These are phyloP conservation scores for Rosa multiflora DNA, from an alignment of 306 rosid species.

Conservation along the genomic window DNA sequence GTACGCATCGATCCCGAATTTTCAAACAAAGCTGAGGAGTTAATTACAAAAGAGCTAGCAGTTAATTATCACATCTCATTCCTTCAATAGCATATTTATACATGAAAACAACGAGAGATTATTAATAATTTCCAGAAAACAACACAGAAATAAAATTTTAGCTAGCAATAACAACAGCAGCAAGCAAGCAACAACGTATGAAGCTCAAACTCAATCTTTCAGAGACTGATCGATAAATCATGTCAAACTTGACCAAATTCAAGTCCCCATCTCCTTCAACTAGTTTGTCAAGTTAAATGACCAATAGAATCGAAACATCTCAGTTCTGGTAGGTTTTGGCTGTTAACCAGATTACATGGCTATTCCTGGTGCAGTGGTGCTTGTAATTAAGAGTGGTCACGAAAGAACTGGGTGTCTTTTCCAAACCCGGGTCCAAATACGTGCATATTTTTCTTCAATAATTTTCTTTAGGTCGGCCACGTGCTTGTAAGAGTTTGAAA, in stretches of 20 bases:
- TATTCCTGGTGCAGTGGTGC: neutral
- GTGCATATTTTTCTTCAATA: no score
- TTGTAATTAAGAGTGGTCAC: neutral
- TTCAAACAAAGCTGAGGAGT: neutral
- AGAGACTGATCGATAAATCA: neutral
- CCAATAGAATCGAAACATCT: neutral
- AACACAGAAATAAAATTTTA: neutral
- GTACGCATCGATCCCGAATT: neutral
- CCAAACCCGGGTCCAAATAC: no score
- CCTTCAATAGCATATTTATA: neutral
- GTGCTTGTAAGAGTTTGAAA: no score
- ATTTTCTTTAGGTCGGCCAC: no score
- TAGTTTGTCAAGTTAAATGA: neutral
- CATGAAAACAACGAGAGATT: neutral
- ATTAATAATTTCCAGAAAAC: no score
- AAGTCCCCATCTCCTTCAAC: conserved; percentile 2
- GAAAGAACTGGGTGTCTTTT: no score
- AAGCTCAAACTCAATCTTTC: neutral
- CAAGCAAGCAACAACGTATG: neutral
- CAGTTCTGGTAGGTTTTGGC: neutral
- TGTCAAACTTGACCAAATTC: neutral
- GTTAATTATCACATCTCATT: neutral
- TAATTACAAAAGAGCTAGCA: neutral
- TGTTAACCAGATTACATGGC: conserved; percentile 1
- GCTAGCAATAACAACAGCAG: neutral